Evolutionary conservation across 192 early-diverging fungal species (phyloP).

Genomic region (Backusella parvicylindrica): DNA sequence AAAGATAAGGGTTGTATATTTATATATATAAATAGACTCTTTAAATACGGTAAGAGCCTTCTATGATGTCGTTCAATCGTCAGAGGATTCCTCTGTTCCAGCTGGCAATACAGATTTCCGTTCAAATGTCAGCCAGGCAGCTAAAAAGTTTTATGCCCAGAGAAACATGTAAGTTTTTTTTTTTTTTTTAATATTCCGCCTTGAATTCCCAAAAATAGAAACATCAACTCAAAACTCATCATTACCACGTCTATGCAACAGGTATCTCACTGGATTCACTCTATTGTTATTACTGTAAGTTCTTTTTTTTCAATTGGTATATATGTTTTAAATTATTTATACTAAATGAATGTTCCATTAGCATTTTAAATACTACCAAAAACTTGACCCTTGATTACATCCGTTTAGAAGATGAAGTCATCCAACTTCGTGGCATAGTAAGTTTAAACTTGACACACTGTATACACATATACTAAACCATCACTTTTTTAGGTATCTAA

Average conservation of each 20-base stretch:
- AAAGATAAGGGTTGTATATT: not conserved
- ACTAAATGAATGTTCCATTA: too few species aligned
- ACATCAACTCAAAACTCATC: too few species aligned
- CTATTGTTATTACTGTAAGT: conserved; percentile 50
- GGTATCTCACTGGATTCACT: conserved; percentile 58
- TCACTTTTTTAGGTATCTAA: not conserved
- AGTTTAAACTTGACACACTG: not conserved
- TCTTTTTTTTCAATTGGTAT: not conserved
- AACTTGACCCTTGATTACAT: conserved; percentile 46
- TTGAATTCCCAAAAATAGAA: too few species aligned
- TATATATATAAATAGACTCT: conserved; percentile 33
- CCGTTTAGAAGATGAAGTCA: conserved; percentile 38
- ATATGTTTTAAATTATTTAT: too few species aligned
- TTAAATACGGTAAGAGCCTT: conserved; percentile 42
- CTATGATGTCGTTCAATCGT: conserved; percentile 10
- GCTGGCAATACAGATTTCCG: conserved; percentile 29
- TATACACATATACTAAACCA: not conserved
- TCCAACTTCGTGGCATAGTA: conserved; percentile 7
- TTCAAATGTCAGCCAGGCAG: conserved; percentile 31
- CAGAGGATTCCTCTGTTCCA: conserved; percentile 11
- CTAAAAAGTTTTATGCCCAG: conserved; percentile 54
- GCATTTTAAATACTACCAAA: conserved; percentile 49
- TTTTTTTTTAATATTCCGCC: too few species aligned
- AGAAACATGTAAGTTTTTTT: conserved; percentile 61
- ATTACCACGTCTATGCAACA: too few species aligned